phyloP scores from a whole-genome alignment of 2,329 filamentous ascomycete species.

The Stagonosporopsis vannaccii region DNA sequence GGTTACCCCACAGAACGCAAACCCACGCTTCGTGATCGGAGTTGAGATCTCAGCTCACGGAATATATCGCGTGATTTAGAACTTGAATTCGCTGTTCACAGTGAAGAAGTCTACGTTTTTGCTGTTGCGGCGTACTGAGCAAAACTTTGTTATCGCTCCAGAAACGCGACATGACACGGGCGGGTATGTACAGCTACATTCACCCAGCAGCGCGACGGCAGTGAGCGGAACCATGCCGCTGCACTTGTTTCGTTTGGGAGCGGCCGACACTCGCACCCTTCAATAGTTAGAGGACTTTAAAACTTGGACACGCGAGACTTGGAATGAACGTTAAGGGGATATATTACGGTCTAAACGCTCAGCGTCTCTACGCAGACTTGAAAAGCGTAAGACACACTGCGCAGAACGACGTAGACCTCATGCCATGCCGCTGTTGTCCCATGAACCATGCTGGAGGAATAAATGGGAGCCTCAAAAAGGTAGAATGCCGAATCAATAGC shows the following conservation, averaged over 20 bases:
- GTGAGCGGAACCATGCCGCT: background rate
- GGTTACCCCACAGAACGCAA: slow-evolving; percentile 1
- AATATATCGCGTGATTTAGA: slow-evolving; percentile 10
- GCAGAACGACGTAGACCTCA: slow-evolving; percentile 24
- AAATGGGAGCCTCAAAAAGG: slow-evolving; percentile 22
- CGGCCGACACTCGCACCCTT: background rate
- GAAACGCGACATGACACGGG: background rate
- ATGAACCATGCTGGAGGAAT: slow-evolving; percentile 29
- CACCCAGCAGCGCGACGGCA: background rate
- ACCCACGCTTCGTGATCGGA: slow-evolving; percentile 5
- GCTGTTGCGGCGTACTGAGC: background rate
- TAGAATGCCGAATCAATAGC: slow-evolving; percentile 26
- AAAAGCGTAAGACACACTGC: slow-evolving; percentile 24
- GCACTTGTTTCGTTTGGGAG: background rate
- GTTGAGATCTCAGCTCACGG: slow-evolving; percentile 1
- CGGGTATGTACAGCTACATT: background rate
- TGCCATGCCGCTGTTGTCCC: slow-evolving; percentile 31
- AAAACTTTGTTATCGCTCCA: background rate
- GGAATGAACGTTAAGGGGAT: slow-evolving; percentile 18
- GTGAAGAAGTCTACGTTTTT: background rate
- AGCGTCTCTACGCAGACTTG: slow-evolving; percentile 24
- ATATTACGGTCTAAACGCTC: slow-evolving; percentile 33
- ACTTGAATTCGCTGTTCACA: background rate
- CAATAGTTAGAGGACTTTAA: background rate
- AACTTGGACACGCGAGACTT: background rate